phyloP scores from a whole-genome alignment of 768 basidiomycete genomes.

The Termitomyces sp. region DNA sequence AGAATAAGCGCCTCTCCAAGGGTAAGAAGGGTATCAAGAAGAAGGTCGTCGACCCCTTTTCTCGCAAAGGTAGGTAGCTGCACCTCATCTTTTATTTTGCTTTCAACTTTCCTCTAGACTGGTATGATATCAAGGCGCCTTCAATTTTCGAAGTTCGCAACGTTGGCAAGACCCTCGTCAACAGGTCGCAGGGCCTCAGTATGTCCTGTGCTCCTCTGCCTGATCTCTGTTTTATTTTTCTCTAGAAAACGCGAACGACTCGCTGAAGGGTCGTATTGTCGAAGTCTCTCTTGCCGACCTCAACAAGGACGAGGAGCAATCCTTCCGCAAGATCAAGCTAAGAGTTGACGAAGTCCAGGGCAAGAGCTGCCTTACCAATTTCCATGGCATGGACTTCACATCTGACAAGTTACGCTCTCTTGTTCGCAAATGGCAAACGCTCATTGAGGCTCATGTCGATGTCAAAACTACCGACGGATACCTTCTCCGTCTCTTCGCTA shows the following conservation, averaged over 20 bases:
- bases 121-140: slow-evolving; percentile 99
- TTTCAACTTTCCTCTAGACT: slow-evolving; percentile 51
- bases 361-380: slow-evolving; percentile 99
- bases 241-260: slow-evolving; percentile 97
- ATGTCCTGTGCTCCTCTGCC: slow-evolving; percentile 31
- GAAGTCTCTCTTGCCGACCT: slow-evolving; percentile 97
- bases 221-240: neutral
- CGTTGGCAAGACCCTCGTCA: slow-evolving; percentile 97
- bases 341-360: slow-evolving; percentile 95
- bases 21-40: slow-evolving; percentile 99
- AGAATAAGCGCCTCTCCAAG: slow-evolving; percentile 99
- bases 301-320: slow-evolving; percentile 99
- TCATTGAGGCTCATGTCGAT: slow-evolving; percentile 98
- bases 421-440: slow-evolving; percentile 99
- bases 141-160: slow-evolving; percentile 96
- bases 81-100: neutral
- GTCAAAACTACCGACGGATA: slow-evolving; percentile 99
- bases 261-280: slow-evolving; percentile 92
- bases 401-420: slow-evolving; percentile 99
- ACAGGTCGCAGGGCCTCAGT: slow-evolving; percentile 98
- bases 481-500: slow-evolving; percentile 97
- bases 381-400: slow-evolving; percentile 99
- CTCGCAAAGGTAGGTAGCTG: slow-evolving; percentile 79
- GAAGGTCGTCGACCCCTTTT: slow-evolving; percentile 99
- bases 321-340: slow-evolving; percentile 99